Evolutionary conservation across 345 rosid genomes (phyloP).

Genomic region (Brassica incana): DNA sequence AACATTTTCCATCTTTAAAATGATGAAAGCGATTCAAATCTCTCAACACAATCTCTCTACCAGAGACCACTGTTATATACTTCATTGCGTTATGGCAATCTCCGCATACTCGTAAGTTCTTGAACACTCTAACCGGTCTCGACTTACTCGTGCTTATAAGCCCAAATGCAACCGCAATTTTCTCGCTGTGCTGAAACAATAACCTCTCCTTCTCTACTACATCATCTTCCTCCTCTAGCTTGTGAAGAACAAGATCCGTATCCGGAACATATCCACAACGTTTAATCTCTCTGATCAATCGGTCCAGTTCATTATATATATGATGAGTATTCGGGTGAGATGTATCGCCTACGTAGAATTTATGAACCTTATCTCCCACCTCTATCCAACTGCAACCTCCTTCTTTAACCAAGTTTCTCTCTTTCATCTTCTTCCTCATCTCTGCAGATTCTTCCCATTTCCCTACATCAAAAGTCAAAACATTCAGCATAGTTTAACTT

Average conservation of each 20-base stretch:
- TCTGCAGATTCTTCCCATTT: constrained; percentile 59
- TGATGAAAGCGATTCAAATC: constrained; percentile 81
- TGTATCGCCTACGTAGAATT: constrained; percentile 72
- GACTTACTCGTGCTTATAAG: constrained; percentile 54
- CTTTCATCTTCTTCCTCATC: constrained; percentile 65
- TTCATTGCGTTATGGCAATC: constrained; percentile 79
- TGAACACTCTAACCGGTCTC: constrained; percentile 63
- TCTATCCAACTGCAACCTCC: constrained; percentile 87
- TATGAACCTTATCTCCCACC: constrained; percentile 58
- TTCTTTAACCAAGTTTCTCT: constrained; percentile 60
- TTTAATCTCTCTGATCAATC: constrained; percentile 48
- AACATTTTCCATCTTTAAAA: constrained; percentile 70
- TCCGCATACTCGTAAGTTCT: constrained; percentile 68
- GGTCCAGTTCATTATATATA: constrained; percentile 53
- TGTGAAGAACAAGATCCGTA: constrained; percentile 71
- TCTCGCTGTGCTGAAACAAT: constrained; percentile 74
- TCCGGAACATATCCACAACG: constrained; percentile 63
- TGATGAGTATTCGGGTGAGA: constrained; percentile 50
- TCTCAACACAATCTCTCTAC: constrained; percentile 69
- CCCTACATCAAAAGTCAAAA: constrained; percentile 24
- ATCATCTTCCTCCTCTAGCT: constrained; percentile 50
- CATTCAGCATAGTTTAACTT: background rate
- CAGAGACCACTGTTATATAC: constrained; percentile 48
- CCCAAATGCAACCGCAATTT: constrained; percentile 72
- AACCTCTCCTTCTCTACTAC: constrained; percentile 63